Conservation (phyloP, 2,329 filamentous ascomycete genomes). For the Nigrospora sphaerica region DNA sequence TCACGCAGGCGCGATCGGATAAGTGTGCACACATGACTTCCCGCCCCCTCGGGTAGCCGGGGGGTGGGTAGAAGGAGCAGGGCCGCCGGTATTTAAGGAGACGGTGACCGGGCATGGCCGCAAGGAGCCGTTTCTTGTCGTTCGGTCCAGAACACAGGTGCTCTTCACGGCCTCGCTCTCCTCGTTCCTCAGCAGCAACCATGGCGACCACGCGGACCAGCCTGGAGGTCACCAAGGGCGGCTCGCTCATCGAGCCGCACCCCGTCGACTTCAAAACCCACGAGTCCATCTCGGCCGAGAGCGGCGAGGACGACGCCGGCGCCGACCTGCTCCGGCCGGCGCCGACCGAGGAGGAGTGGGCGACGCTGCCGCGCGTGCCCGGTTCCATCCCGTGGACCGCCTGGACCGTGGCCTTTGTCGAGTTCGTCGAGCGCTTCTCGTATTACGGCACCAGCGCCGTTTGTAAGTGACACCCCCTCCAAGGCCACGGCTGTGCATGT, state of each 20-base stretch:
- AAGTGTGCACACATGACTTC: neutral
- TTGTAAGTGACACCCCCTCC: neutral
- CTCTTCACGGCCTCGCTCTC: neutral
- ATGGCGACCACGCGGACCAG: slow-evolving; percentile 1
- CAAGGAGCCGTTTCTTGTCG: too few species aligned
- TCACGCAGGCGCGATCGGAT: too few species aligned
- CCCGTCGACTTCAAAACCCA: neutral
- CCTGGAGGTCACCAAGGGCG: slow-evolving; percentile 2
- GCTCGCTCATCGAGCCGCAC: neutral
- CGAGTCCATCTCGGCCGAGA: neutral
- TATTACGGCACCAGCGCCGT: slow-evolving; percentile 2
- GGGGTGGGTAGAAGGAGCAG: neutral
- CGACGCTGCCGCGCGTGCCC: neutral
- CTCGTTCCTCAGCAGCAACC: neutral
- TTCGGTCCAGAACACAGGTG: neutral
- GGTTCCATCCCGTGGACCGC: slow-evolving; percentile 2
- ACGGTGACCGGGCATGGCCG: too few species aligned
- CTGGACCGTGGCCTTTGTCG: slow-evolving; percentile 2
- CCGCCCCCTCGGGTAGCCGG: neutral
- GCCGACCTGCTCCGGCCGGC: neutral
- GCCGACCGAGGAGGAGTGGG: slow-evolving; percentile 1
- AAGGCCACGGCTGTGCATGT: neutral
- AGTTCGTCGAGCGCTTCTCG: slow-evolving; percentile 2
- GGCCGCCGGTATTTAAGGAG: too few species aligned
- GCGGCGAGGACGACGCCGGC: neutral